Percentiles rank a stretch among this genome's conserved stretches.
Conservation (phyloP, 1,139 yeast species). For the Ogataea hybrid region DNA sequence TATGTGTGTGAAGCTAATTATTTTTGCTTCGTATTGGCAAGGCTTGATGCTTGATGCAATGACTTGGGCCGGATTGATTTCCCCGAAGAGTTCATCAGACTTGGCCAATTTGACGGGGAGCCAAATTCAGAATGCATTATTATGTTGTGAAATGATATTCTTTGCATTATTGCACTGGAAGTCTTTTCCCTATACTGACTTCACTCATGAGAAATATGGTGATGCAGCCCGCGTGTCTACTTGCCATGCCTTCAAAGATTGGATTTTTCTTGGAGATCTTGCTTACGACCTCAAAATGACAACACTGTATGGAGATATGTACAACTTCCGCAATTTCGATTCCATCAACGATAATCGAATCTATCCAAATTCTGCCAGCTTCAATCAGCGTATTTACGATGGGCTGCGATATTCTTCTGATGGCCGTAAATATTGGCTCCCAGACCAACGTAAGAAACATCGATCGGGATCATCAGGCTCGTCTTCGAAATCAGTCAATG, state of each 20-base stretch:
- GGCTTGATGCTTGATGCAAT: slow-evolving; percentile 68
- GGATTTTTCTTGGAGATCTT: slow-evolving; percentile 72
- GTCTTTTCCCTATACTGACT: slow-evolving; percentile 79
- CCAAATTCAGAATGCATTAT: slow-evolving; percentile 61
- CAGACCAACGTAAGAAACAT: slow-evolving; percentile 27
- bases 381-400: slow-evolving; percentile 57
- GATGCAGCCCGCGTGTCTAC: slow-evolving; percentile 64
- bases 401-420: slow-evolving; percentile 81
- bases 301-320: slow-evolving; percentile 72
- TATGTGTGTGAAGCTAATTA: slow-evolving; percentile 85
- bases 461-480: slow-evolving; percentile 14
- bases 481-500: slow-evolving; percentile 18
- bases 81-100: no score
- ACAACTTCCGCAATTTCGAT: slow-evolving; percentile 82
- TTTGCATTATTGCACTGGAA: slow-evolving; percentile 87
- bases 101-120: slow-evolving; percentile 11
- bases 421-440: slow-evolving; percentile 87
- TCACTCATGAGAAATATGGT: slow-evolving; percentile 57
- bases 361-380: slow-evolving; percentile 27
- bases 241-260: slow-evolving; percentile 67
- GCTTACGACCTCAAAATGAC: slow-evolving; percentile 68
- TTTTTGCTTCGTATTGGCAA: slow-evolving; percentile 98
- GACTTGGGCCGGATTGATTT: slow-evolving; percentile 52
- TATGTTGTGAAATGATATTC: slow-evolving; percentile 81
- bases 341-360: slow-evolving; percentile 53